Conservation (phyloP, 1,284 basidiomycete species). For the Ceratorhiza oryzae-sativae region DNA sequence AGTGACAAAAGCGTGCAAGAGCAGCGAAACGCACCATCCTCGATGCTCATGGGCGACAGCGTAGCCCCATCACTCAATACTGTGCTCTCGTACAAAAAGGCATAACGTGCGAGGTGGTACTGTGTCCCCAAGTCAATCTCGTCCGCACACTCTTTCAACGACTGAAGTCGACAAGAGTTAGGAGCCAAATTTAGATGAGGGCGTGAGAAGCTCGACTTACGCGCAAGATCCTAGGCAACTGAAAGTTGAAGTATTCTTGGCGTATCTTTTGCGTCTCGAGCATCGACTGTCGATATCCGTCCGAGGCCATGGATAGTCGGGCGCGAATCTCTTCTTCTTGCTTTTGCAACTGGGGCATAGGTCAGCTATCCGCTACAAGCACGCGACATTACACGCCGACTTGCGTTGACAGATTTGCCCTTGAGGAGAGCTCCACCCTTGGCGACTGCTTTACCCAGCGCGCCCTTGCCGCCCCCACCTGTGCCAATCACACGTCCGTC, state of each 20-base stretch:
- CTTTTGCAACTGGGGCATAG: constrained; percentile 70
- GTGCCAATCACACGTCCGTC: constrained; percentile 53
- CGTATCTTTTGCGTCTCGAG: constrained; percentile 87
- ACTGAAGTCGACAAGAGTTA: constrained; percentile 55
- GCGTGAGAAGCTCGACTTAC: constrained; percentile 59
- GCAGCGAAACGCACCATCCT: constrained; percentile 59
- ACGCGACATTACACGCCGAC: constrained; percentile 44
- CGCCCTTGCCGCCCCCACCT: constrained; percentile 73
- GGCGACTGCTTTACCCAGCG: constrained; percentile 85
- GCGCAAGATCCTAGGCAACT: constrained; percentile 90
- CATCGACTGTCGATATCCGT: constrained; percentile 91
- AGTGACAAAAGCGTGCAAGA: constrained; percentile 5
- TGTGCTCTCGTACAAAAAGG: constrained; percentile 92
- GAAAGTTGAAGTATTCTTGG: constrained; percentile 98
- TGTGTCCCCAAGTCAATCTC: constrained; percentile 97
- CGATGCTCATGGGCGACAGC: constrained; percentile 70
- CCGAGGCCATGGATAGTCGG: constrained; percentile 84
- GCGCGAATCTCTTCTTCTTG: constrained; percentile 94
- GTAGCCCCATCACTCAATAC: constrained; percentile 88
- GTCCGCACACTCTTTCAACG: constrained; percentile 94
- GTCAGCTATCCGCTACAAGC: not conserved
- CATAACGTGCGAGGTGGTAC: constrained; percentile 94
- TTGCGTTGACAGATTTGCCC: constrained; percentile 87
- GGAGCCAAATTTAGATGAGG: constrained; percentile 21
- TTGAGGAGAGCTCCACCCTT: constrained; percentile 92